These are phyloP conservation scores for Anthostomella pinea DNA, from an alignment of 2,329 filamentous ascomycete species.

Conservation along the genomic window DNA sequence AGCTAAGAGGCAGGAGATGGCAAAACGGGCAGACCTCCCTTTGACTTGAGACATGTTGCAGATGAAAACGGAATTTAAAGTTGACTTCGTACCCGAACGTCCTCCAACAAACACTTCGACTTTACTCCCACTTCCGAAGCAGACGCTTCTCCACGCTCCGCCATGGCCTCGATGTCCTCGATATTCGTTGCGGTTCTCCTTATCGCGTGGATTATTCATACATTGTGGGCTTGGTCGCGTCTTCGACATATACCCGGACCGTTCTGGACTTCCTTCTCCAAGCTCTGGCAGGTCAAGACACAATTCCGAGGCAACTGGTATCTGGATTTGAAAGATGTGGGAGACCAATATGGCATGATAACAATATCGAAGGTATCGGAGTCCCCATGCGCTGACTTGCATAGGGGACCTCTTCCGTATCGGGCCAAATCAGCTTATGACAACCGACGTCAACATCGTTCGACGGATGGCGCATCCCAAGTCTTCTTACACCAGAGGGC, in stretches of 20 bases:
- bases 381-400: too few relatives aligned
- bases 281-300: conserved; percentile 15
- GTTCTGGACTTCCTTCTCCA: conserved; percentile 14
- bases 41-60: too few relatives aligned
- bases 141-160: too few relatives aligned
- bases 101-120: too few relatives aligned
- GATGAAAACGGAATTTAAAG: too few relatives aligned
- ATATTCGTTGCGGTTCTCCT: conserved; percentile 2
- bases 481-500: conserved; percentile 10
- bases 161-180: too few relatives aligned
- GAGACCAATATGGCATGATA: conserved; percentile 18
- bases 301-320: conserved; percentile 17
- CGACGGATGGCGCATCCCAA: conserved; percentile 7
- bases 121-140: too few relatives aligned
- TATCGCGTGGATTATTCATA: background rate
- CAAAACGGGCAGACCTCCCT: too few relatives aligned
- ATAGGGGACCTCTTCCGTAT: conserved; percentile 9
- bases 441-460: conserved; percentile 6
- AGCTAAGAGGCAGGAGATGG: too few relatives aligned
- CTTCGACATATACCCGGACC: conserved; percentile 19
- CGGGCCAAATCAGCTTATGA: conserved; percentile 11
- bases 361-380: too few relatives aligned
- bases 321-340: conserved; percentile 13
- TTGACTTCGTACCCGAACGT: too few relatives aligned
- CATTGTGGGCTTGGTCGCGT: conserved; percentile 13